These are phyloP conservation scores for Ambrosiella cleistominuta DNA, from an alignment of 2,329 filamentous ascomycete genomes.

Conservation along the genomic window DNA sequence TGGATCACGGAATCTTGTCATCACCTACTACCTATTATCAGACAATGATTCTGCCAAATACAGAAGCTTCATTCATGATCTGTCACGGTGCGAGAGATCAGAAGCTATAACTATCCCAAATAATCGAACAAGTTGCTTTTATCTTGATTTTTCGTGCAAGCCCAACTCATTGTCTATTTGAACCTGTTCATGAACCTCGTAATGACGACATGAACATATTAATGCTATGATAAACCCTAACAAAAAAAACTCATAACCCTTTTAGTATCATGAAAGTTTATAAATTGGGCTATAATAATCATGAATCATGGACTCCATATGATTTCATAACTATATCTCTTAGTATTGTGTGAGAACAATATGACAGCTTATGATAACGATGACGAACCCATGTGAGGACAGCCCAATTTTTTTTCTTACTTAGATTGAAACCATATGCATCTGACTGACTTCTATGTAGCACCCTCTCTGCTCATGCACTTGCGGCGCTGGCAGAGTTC, in stretches of 20 bases:
- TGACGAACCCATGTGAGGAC: constrained; percentile 32
- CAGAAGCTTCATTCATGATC: not conserved
- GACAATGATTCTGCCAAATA: not conserved
- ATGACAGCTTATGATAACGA: constrained; percentile 17
- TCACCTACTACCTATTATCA: not conserved
- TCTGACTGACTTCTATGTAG: constrained; percentile 20
- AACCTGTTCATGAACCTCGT: too few species aligned
- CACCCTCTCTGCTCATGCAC: constrained; percentile 45
- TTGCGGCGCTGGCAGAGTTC: constrained; percentile 56
- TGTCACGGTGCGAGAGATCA: not conserved
- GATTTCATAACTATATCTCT: not conserved
- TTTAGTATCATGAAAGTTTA: too few species aligned
- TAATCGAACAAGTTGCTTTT: too few species aligned
- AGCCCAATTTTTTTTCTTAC: not conserved
- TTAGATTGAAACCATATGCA: not conserved
- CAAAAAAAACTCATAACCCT: too few species aligned
- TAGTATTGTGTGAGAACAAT: not conserved
- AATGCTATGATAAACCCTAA: too few species aligned
- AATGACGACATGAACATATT: too few species aligned
- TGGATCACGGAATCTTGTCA: not conserved
- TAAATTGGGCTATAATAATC: too few species aligned
- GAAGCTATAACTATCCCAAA: too few species aligned
- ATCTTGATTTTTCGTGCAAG: too few species aligned
- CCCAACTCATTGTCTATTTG: too few species aligned
- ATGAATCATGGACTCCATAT: too few species aligned